Conservation (phyloP, 108 stramenopile genomes). For the Pelagomonas calceolata region DNA sequence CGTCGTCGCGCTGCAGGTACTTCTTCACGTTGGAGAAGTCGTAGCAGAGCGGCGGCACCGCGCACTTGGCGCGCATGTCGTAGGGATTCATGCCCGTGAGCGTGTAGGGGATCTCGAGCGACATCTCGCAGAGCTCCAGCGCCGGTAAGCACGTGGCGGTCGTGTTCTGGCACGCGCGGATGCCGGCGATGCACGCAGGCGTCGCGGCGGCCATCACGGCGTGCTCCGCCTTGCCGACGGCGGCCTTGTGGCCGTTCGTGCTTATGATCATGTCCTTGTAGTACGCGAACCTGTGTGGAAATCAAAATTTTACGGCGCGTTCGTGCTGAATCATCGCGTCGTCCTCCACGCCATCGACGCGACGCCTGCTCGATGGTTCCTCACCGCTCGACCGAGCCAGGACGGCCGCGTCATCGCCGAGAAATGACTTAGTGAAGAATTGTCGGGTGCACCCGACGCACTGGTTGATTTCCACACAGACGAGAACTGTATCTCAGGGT, state of each 20-base stretch:
- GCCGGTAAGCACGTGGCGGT: constrained; percentile 56
- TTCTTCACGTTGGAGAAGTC: constrained; percentile 71
- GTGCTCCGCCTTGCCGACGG: not conserved
- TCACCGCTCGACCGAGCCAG: too few relatives aligned
- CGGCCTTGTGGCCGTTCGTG: not conserved
- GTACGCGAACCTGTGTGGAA: too few relatives aligned
- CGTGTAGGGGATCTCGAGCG: constrained; percentile 66
- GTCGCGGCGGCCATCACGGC: constrained; percentile 58
- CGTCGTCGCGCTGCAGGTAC: constrained; percentile 62
- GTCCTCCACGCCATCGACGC: too few relatives aligned
- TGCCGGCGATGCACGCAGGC: constrained; percentile 58
- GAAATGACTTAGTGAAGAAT: too few relatives aligned
- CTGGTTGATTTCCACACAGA: too few relatives aligned
- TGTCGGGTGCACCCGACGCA: too few relatives aligned
- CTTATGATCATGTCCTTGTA: not conserved
- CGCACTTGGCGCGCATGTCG: constrained; percentile 77
- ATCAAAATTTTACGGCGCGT: too few relatives aligned
- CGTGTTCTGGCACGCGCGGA: constrained; percentile 62
- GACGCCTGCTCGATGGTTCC: too few relatives aligned
- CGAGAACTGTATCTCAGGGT: constrained; percentile 81
- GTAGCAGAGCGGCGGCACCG: constrained; percentile 74
- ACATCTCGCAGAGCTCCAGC: constrained; percentile 62
- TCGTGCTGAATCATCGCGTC: too few relatives aligned
- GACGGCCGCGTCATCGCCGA: too few relatives aligned
- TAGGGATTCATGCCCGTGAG: constrained; percentile 83